phyloP scores from a whole-genome alignment of 2,329 filamentous ascomycete species.

The Paecilomyces fulvus region DNA sequence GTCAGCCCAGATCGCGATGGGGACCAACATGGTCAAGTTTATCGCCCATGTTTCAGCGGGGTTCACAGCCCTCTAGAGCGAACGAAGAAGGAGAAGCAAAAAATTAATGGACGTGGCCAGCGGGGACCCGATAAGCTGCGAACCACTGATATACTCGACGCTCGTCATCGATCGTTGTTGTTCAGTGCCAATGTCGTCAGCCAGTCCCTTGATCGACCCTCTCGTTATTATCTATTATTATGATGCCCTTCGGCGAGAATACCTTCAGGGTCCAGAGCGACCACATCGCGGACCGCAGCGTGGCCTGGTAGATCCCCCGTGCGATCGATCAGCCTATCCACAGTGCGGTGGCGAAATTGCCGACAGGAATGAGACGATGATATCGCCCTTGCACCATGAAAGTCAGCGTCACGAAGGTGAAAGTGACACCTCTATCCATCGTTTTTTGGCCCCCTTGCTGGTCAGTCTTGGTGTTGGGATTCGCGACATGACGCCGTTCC shows the following conservation, averaged over 20 bases:
- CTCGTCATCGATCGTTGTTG: neutral
- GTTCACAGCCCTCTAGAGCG: neutral
- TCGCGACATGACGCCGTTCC: neutral
- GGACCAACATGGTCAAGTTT: neutral
- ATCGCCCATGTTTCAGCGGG: neutral
- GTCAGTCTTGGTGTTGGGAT: neutral
- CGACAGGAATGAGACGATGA: neutral
- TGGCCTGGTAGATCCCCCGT: neutral
- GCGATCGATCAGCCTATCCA: neutral
- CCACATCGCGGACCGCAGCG: neutral
- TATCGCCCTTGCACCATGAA: neutral
- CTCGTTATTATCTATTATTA: neutral
- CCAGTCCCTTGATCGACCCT: neutral
- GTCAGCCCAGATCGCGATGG: neutral
- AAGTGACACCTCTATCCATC: neutral
- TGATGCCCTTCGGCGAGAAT: neutral
- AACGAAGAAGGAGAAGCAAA: neutral
- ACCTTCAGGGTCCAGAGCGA: neutral
- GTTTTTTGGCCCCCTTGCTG: neutral
- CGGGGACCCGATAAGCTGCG: neutral
- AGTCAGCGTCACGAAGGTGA: neutral
- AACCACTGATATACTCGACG: neutral
- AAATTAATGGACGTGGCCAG: neutral
- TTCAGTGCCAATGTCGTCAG: neutral
- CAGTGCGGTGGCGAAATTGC: neutral